Percentiles rank a stretch among this genome's conserved stretches.
Conservation (phyloP, 2,329 filamentous ascomycete species). For the Fonsecaea monophora region DNA sequence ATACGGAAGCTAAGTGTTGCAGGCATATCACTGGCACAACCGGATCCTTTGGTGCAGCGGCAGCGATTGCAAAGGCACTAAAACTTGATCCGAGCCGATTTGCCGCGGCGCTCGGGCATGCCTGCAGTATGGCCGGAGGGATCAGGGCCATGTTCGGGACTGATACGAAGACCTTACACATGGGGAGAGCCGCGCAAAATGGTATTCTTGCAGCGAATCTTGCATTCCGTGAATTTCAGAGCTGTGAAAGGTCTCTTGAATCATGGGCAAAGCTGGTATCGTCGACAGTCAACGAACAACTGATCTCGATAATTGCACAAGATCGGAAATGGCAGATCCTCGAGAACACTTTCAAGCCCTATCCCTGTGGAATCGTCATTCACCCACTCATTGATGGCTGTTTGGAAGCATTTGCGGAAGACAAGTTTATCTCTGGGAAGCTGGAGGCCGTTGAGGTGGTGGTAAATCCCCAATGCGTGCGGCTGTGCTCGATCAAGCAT, state of each 20-base stretch:
- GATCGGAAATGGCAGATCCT: slow-evolving; percentile 56
- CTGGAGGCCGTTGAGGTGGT: slow-evolving; percentile 51
- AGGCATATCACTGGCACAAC: slow-evolving; percentile 60
- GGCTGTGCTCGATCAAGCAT: slow-evolving; percentile 58
- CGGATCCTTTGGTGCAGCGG: slow-evolving; percentile 60
- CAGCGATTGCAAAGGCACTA: slow-evolving; percentile 58
- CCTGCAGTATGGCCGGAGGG: slow-evolving; percentile 60
- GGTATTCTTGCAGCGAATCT: slow-evolving; percentile 57
- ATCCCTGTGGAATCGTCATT: slow-evolving; percentile 63
- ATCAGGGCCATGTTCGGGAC: slow-evolving; percentile 63
- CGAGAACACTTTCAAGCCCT: slow-evolving; percentile 64
- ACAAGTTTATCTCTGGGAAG: slow-evolving; percentile 39
- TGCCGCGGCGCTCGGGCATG: slow-evolving; percentile 60
- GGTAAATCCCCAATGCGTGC: slow-evolving; percentile 60
- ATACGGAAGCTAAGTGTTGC: neutral
- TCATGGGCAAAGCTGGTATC: slow-evolving; percentile 60
- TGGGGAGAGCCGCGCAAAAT: slow-evolving; percentile 60
- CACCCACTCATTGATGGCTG: slow-evolving; percentile 62
- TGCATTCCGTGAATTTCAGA: slow-evolving; percentile 58
- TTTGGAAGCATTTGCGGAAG: slow-evolving; percentile 50
- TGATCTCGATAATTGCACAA: slow-evolving; percentile 36
- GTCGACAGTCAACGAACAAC: slow-evolving; percentile 50
- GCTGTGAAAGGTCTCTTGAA: slow-evolving; percentile 56
- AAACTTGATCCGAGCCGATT: slow-evolving; percentile 49
- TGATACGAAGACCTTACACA: slow-evolving; percentile 63